Base-by-base conservation (phyloP, 169 alveolate species). In the Pseudocohnilembus persalinus region DNA sequence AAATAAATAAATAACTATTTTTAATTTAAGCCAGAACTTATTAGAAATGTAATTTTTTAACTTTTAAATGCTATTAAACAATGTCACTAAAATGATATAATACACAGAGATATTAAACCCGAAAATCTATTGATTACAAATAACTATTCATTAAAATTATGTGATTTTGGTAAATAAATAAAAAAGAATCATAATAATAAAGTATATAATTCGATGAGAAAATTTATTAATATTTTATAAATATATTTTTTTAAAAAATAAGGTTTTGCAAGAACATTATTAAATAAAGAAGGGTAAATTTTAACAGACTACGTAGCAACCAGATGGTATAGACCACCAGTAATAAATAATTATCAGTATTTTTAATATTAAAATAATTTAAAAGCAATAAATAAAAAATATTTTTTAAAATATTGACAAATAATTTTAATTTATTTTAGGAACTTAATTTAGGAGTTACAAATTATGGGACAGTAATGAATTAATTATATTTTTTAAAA, bases 271-370 rank as follows among this genome's bases (percentile, higher is more conserved):
- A 89, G 96, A 80, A 89, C 82, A 85, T 74, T 85, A 65, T 76
- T 83, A 74, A 30, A 73, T 24, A 77, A 49, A 76, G 65, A 75
- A n/a, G 63, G 26, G 33, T 91, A 93, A 49, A 88, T 88, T 88
- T 89, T 93, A 81, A 94, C 97, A 65, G 96, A 94, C 79, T 90
- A 94, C 89, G 97, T 94, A 6, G 94, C 95, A 11, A 92, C 97
- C 29, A 86, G 95, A 78, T 94, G 97, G 97, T 94, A 94, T 77
- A 79, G 97, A 78, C 91, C 97, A 4, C 97, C 97, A 0, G 97
- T 49, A 49, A 49, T 11, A 49, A n/a, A n/a, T n/a, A 20, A 49
- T 11, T 49, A 11, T 11, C 68, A 49, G 4, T 49, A 11, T 49
- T 20, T 49, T 49, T 11, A 49, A 11, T 11, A 49, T 49, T 11